Percentiles rank a stretch among this genome's conserved stretches.
Conservation (phyloP, 129 eudicot species). For the Solidago caesia region DNA sequence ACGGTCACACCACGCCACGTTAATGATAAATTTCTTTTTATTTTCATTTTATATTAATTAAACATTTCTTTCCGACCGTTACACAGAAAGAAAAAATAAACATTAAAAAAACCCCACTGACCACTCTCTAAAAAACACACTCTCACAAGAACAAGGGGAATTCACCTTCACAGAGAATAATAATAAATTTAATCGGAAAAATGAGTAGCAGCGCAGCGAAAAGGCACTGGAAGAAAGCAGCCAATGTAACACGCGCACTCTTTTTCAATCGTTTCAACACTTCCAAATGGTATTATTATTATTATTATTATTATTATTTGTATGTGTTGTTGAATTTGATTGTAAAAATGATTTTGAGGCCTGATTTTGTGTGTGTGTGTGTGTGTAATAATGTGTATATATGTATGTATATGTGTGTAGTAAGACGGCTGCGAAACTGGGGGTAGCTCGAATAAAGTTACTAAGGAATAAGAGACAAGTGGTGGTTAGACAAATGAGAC, state of each 20-base stretch:
- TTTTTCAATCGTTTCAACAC: constrained; percentile 70
- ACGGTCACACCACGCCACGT: neutral
- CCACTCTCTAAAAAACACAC: constrained; percentile 22
- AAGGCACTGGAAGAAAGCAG: constrained; percentile 61
- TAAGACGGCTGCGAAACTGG: constrained; percentile 86
- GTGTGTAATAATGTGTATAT: too few species aligned
- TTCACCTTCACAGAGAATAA: too few species aligned
- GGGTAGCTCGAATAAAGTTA: constrained; percentile 87
- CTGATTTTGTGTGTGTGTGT: neutral
- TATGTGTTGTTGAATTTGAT: neutral
- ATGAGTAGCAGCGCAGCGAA: constrained; percentile 56
- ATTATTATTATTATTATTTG: neutral
- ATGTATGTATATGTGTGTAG: constrained; percentile 17
- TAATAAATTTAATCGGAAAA: neutral
- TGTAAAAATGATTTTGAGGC: neutral
- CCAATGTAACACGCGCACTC: constrained; percentile 46
- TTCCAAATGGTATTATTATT: constrained; percentile 69
- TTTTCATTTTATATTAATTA: neutral
- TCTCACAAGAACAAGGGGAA: neutral
- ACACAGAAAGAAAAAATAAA: neutral
- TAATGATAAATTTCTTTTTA: neutral
- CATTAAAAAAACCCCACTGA: constrained; percentile 11
- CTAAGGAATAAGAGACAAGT: constrained; percentile 86
- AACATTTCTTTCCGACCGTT: constrained; percentile 52
- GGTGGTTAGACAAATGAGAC: constrained; percentile 88